Evolutionary conservation across 176 grass and related monocot genomes (phyloP), one percentile per base, ranked within the genome.

Genomic region (Elaeis guineensis): DNA sequence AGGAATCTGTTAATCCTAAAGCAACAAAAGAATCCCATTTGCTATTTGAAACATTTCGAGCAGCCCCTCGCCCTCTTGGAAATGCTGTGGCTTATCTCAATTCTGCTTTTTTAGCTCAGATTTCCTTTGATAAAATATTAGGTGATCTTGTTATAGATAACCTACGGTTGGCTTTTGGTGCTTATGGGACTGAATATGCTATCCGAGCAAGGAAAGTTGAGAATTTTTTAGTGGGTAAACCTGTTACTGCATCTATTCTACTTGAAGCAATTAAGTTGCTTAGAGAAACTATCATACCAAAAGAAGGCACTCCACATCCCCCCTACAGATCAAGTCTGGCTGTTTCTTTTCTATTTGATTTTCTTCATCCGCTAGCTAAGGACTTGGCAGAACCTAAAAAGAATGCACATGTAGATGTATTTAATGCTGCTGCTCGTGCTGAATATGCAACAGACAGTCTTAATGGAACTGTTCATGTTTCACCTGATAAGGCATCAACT

Each of bases 21-120:
- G 53, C 55, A 56, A 58, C 35, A 50, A 25, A 7, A 18, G 50
- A 59, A 68, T 61, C 35, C 58, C 68, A 39, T 72, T n/a, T 95
- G 9, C 63, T 81, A 64, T 95, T 95, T 81, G 77, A 87, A 71
- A 87, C 91, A 57, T 87, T 85, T 55, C 74, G 91, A 71, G 91
- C 86, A 67, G 57, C 80, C 50, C 83, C 69, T 15, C 86, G 86
- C 5, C 91, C 80, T 51, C 64, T 79, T 58, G 86, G 86, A 62
- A 90, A 90, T 73, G 80, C 86, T 25, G 59, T 95, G 35, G 25
- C 91, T 49, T 95, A 95, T 76, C 77, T 87, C n/a, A 95, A 90
- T 58, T 79, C 75, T 79, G 77, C 91, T 75, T 95, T 87, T 79
- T 75, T 90, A 29, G 86, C 83, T 65, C 65, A 77, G 64, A 76